Percentiles rank a stretch among this genome's conserved stretches.
These are phyloP conservation scores for Eucalyptus marginata DNA, from an alignment of 345 rosid species.

Conservation along the genomic window DNA sequence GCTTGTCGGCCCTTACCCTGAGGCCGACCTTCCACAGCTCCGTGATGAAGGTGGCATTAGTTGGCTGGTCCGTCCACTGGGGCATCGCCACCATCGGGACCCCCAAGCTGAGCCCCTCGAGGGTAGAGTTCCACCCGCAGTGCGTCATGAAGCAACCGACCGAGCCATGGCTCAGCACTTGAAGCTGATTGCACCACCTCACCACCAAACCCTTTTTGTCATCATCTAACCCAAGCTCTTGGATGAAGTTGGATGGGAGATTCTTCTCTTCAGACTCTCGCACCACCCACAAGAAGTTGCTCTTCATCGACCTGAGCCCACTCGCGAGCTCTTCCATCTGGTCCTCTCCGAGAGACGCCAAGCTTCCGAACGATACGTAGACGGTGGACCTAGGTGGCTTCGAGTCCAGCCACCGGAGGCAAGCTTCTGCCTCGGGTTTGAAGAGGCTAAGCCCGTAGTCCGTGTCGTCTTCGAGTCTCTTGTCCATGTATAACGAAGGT, in stretches of 20 bases:
- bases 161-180: slow-evolving; percentile 34
- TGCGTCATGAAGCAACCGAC: slow-evolving; percentile 57
- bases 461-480: slow-evolving; percentile 30
- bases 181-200: slow-evolving; percentile 42
- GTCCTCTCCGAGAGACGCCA: slow-evolving; percentile 24
- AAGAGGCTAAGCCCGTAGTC: slow-evolving; percentile 37
- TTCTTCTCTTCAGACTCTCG: slow-evolving; percentile 33
- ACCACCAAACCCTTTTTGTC: slow-evolving; percentile 21
- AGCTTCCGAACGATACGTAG: slow-evolving; percentile 42
- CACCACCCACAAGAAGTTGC: slow-evolving; percentile 47
- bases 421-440: slow-evolving; percentile 15
- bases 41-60: slow-evolving; percentile 36
- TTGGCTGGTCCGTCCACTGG: slow-evolving; percentile 48
- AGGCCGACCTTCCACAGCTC: slow-evolving; percentile 54
- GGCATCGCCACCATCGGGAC: slow-evolving; percentile 54
- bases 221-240: slow-evolving; percentile 6
- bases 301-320: slow-evolving; percentile 24
- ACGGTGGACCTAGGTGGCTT: slow-evolving; percentile 26
- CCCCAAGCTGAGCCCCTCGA: slow-evolving; percentile 51
- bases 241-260: slow-evolving; percentile 18
- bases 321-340: slow-evolving; percentile 46
- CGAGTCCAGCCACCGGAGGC: slow-evolving; percentile 29
- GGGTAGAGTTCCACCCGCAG: slow-evolving; percentile 63
- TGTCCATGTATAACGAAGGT: slow-evolving; percentile 45
- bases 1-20: slow-evolving; percentile 11